Conservation (phyloP, 1,139 yeast species). For the Sugiyamaella neomexicana region DNA sequence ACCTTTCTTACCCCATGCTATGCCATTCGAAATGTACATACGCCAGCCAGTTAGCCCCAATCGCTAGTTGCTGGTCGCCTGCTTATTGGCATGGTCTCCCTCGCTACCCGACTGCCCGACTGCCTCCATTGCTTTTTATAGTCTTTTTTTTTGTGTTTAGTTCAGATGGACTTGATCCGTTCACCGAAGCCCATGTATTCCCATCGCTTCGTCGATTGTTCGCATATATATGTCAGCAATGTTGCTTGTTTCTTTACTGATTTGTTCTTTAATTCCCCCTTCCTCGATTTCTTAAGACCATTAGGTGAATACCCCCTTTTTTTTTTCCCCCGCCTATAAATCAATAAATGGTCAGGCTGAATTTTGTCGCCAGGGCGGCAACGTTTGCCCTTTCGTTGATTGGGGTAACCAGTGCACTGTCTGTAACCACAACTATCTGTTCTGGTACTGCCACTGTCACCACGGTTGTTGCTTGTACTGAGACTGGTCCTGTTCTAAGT, state of each 20-base stretch:
- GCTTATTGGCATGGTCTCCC: not conserved
- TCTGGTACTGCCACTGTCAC: slow-evolving; percentile 3
- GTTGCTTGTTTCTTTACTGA: not conserved
- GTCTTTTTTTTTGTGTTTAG: not conserved
- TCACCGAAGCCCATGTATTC: not conserved
- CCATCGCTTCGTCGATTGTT: not conserved
- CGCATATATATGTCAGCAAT: slow-evolving; percentile 3
- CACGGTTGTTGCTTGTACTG: not conserved
- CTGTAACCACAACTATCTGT: not conserved
- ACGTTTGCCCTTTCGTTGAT: slow-evolving; percentile 5
- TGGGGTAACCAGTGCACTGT: slow-evolving; percentile 4
- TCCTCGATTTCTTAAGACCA: not conserved
- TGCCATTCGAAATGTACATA: not conserved
- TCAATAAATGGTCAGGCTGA: slow-evolving; percentile 13
- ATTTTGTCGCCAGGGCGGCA: slow-evolving; percentile 10
- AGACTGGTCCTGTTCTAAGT: not conserved
- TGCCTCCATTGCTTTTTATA: not conserved
- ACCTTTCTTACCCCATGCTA: not conserved
- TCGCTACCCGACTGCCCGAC: too few relatives aligned
- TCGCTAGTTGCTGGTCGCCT: too few relatives aligned
- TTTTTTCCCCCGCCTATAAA: not conserved
- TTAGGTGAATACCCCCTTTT: slow-evolving; percentile 13
- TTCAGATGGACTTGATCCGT: not conserved
- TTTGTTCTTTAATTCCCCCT: not conserved
- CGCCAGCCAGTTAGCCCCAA: too few relatives aligned